A percentile compares a stretch with the other conserved stretches of the same genome.
These are phyloP conservation scores for Neospermospora avenae DNA, from an alignment of 2,329 filamentous ascomycete genomes.

Conservation along the genomic window DNA sequence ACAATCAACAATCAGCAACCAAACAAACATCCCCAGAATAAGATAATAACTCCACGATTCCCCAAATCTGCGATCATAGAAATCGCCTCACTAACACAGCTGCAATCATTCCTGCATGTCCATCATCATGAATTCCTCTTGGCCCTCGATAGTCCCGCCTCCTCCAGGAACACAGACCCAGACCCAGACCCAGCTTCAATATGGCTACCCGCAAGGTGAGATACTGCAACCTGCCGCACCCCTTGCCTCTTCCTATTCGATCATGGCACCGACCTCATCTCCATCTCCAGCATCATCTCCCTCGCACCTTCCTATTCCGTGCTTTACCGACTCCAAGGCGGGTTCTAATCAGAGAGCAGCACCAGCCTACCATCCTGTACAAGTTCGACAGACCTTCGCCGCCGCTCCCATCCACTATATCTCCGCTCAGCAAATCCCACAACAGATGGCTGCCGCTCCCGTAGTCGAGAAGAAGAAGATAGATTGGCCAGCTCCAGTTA, in stretches of 20 bases:
- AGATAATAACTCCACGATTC: background rate
- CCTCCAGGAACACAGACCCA: conserved; percentile 39
- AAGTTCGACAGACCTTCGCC: conserved; percentile 40
- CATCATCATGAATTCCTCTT: conserved; percentile 33
- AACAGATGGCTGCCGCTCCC: conserved; percentile 28
- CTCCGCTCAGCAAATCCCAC: conserved; percentile 30
- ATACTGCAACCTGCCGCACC: conserved; percentile 7
- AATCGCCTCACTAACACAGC: conserved; percentile 29
- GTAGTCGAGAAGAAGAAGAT: conserved; percentile 51
- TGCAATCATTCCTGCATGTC: conserved; percentile 25
- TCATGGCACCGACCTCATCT: background rate
- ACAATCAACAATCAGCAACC: no score
- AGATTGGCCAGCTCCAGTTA: conserved; percentile 79
- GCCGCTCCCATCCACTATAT: conserved; percentile 34
- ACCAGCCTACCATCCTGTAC: conserved; percentile 43
- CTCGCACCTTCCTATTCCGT: background rate
- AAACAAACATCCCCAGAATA: background rate
- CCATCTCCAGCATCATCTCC: background rate
- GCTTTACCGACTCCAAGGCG: background rate
- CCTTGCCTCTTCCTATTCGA: background rate
- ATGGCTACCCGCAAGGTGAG: conserved; percentile 33
- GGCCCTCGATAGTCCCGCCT: conserved; percentile 34
- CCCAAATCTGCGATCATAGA: background rate
- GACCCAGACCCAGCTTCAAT: conserved; percentile 11
- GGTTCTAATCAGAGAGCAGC: conserved; percentile 37